These are phyloP conservation scores for Physcomitrellopsis africana DNA, from an alignment of 225 moss, liverwort and hornwort genomes.

Conservation along the genomic window DNA sequence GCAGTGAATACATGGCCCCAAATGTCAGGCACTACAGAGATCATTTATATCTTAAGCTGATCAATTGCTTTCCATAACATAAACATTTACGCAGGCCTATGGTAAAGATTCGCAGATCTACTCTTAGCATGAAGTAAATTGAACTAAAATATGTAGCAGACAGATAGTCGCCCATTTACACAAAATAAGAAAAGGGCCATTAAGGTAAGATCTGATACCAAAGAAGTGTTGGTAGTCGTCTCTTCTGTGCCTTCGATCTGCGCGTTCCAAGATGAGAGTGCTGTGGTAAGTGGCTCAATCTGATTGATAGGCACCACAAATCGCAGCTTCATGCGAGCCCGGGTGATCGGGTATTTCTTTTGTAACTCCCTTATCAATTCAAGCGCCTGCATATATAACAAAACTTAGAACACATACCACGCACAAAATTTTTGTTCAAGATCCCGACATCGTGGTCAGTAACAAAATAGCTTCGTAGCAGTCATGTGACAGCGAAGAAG, in stretches of 20 bases:
- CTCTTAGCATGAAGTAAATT: not conserved
- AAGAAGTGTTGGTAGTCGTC: slow-evolving; percentile 51
- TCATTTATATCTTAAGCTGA: not conserved
- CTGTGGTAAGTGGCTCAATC: slow-evolving; percentile 54
- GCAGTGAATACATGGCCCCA: not conserved
- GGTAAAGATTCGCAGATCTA: not conserved
- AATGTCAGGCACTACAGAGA: not conserved
- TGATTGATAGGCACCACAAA: slow-evolving; percentile 68
- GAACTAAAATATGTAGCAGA: not conserved
- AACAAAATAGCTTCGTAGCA: not conserved
- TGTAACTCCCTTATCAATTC: slow-evolving; percentile 88
- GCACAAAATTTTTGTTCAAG: slow-evolving; percentile 1
- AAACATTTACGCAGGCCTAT: not conserved
- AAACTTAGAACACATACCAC: slow-evolving; percentile 16
- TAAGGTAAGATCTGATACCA: slow-evolving; percentile 49
- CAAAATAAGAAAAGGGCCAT: slow-evolving; percentile 1
- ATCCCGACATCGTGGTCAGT: slow-evolving; percentile 1
- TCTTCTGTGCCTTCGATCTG: slow-evolving; percentile 81
- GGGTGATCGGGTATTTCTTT: slow-evolving; percentile 85
- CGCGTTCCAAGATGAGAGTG: slow-evolving; percentile 67
- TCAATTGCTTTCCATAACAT: not conserved
- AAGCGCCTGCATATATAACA: slow-evolving; percentile 64
- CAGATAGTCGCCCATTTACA: not conserved
- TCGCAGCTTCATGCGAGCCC: slow-evolving; percentile 90
- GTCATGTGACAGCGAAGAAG: not conserved